phyloP scores from a whole-genome alignment of 139 green algal species.

The Haematococcus lacustris region DNA sequence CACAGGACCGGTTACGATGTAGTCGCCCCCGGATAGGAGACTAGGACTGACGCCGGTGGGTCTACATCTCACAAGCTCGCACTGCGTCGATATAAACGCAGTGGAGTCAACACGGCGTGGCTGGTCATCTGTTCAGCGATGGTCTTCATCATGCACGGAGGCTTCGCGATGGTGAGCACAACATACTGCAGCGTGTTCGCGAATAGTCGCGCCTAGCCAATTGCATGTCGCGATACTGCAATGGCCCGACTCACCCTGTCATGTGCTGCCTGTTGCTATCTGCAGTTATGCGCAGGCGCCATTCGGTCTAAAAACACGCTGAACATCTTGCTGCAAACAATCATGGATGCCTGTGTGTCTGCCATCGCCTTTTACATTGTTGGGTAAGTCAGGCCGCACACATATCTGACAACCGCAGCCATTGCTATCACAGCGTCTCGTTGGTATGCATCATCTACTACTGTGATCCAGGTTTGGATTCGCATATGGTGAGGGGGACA shows the following conservation, averaged over 20 bases:
- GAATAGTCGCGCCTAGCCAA: too few relatives aligned
- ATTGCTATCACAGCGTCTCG: too few relatives aligned
- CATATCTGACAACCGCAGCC: too few relatives aligned
- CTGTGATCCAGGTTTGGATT: constrained; percentile 58
- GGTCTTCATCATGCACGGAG: constrained; percentile 79
- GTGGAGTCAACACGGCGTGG: constrained; percentile 44
- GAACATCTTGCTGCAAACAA: constrained; percentile 87
- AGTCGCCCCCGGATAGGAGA: too few relatives aligned
- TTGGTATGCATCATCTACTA: too few relatives aligned
- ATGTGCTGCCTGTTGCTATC: not conserved
- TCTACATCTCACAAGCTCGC: too few relatives aligned
- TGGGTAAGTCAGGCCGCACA: constrained; percentile 23
- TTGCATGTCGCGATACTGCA: not conserved
- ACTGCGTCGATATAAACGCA: too few relatives aligned
- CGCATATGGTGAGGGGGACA: constrained; percentile 47
- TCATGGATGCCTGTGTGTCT: constrained; percentile 68
- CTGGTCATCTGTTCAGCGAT: constrained; percentile 53
- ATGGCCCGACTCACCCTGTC: not conserved
- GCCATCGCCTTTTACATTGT: constrained; percentile 58
- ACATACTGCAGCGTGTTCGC: too few relatives aligned
- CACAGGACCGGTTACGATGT: too few relatives aligned
- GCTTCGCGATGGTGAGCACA: constrained; percentile 84
- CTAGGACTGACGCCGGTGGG: too few relatives aligned
- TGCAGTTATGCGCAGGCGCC: constrained; percentile 69
- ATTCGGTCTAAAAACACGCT: constrained; percentile 84